phyloP scores from a whole-genome alignment of 371 early-diverging fungal genomes.

The Apophysomyces trapeziformis region DNA sequence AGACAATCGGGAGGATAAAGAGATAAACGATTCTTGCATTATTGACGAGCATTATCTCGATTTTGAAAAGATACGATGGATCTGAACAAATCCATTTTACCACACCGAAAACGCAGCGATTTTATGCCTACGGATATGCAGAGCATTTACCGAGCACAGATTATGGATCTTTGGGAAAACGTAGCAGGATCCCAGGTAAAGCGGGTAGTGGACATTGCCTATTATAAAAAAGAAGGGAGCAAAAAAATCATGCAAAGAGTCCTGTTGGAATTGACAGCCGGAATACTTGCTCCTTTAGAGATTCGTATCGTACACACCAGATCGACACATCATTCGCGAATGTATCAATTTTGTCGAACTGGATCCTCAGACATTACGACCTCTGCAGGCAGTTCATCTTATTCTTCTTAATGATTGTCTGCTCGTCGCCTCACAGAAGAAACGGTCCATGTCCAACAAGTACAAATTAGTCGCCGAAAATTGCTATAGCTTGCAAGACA shows the following conservation, averaged over 20 bases:
- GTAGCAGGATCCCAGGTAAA: constrained; percentile 80
- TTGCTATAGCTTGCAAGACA: constrained; percentile 75
- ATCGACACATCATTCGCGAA: constrained; percentile 82
- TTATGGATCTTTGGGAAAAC: constrained; percentile 74
- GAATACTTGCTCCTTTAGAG: constrained; percentile 37
- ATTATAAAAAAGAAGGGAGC: too few species aligned
- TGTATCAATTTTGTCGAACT: constrained; percentile 79
- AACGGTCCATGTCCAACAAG: constrained; percentile 70
- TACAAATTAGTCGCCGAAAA: constrained; percentile 79
- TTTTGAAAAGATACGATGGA: not conserved
- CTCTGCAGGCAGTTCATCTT: constrained; percentile 77
- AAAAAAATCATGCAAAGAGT: too few species aligned
- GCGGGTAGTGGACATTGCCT: not conserved
- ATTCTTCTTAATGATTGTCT: constrained; percentile 83
- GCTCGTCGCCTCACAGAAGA: constrained; percentile 77
- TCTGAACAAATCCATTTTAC: constrained; percentile 23
- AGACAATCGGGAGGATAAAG: too few species aligned
- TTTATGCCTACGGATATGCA: constrained; percentile 57
- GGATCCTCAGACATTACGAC: constrained; percentile 74
- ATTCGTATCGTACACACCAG: constrained; percentile 75
- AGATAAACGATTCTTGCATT: too few species aligned
- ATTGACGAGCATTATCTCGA: too few species aligned
- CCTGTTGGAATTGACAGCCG: too few species aligned
- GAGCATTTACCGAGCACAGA: constrained; percentile 65
- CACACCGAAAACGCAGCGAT: constrained; percentile 40